Base-by-base conservation (phyloP, 345 rosid species). In the Ailanthus altissimus region DNA sequence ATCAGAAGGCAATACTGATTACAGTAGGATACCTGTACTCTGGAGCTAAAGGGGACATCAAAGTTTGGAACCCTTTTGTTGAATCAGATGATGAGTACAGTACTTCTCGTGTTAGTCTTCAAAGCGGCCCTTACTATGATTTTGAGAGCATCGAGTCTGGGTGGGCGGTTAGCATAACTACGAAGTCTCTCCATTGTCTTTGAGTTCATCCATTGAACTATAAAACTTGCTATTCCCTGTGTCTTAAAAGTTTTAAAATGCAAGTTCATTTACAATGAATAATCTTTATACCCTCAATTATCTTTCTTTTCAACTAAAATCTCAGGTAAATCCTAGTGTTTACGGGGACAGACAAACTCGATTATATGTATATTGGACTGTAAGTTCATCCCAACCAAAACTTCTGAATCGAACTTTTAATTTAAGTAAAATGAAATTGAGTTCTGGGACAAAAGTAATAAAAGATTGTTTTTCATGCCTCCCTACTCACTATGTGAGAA, bases 261-360 rank as follows among this genome's bases (percentile, higher is more conserved):
- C 59, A 54, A 20, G 2, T 54, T n/a, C 59, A 54, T 54, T 54
- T 54, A 20, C 59, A 6, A 20, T 54, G 2, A 50, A 62, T 9
- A 46, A 49, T 74, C 53, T 62, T 38, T 16, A n/a, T 32, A 40
- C 45, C 45, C 57, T 16, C 7, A n/a, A 46, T 28, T 0, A 0
- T 51, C 12, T 20, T 23, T 21, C 38, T 5, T 20, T 57, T 43
- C 5, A 9, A 20, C 6, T 13, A 10, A 60, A 5, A 25, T 82
- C 74, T 51, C 84, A 89, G 90, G 91, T 89, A 53, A 85, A 89
- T 75, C 93, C 93, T 7, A 67, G 84, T 0, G 26, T 86, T 6
- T 90, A 90, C 18, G 93, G 91, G 6, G 91, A 89, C 67, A 78
- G 72, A 58, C 45, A 85, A 76, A 88, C 91, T 62, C 81, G 89